These are phyloP conservation scores for Aspergillus japonicus DNA, from an alignment of 2,329 filamentous ascomycete species.

Conservation along the genomic window DNA sequence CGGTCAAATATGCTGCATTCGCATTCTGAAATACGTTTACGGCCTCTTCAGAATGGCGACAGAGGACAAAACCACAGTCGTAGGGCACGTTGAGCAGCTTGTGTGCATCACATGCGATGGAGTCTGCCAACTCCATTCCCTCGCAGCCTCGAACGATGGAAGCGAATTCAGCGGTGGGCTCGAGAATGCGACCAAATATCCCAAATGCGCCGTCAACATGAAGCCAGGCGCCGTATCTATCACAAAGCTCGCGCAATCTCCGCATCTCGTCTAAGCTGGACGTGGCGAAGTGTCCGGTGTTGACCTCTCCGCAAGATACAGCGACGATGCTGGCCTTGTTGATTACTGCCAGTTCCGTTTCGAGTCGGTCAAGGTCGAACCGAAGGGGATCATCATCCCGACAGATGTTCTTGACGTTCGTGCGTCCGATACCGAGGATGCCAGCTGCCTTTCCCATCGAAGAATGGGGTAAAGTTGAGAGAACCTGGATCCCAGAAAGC, in stretches of 20 bases:
- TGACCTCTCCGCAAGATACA: constrained; percentile 85
- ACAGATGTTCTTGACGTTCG: constrained; percentile 62
- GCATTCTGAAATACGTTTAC: constrained; percentile 73
- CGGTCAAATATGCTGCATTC: constrained; percentile 75
- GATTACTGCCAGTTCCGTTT: constrained; percentile 54
- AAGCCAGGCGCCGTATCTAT: constrained; percentile 75
- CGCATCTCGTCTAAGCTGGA: constrained; percentile 57
- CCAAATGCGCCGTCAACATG: constrained; percentile 93
- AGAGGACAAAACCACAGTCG: constrained; percentile 88
- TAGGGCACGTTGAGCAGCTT: constrained; percentile 96
- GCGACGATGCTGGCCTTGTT: constrained; percentile 71
- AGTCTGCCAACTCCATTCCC: constrained; percentile 79
- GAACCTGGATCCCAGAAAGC: constrained; percentile 67
- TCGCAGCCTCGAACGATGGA: constrained; percentile 51
- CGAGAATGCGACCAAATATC: constrained; percentile 70
- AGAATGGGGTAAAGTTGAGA: constrained; percentile 81
- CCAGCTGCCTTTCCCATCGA: constrained; percentile 81
- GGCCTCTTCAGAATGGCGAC: constrained; percentile 59
- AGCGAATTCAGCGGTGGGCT: constrained; percentile 56
- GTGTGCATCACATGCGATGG: constrained; percentile 81
- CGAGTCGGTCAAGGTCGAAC: constrained; percentile 68
- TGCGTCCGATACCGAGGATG: constrained; percentile 73
- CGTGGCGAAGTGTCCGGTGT: constrained; percentile 78
- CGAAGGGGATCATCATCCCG: constrained; percentile 58
- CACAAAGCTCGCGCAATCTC: constrained; percentile 66